These are phyloP conservation scores for Fistulifera solaris DNA, from an alignment of 108 stramenopile species.

Conservation along the genomic window DNA sequence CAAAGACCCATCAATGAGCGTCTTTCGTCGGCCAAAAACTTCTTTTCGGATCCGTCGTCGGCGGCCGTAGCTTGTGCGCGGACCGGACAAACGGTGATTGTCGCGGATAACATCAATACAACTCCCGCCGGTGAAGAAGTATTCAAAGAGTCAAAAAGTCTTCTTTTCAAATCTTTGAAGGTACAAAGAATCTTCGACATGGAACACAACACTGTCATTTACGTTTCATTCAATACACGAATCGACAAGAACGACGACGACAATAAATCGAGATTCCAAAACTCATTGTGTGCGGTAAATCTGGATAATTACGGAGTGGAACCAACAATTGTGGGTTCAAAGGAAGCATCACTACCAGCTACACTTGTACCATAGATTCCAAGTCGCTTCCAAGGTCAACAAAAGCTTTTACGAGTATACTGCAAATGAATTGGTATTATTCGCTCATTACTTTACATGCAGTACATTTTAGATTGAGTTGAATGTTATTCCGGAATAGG, in stretches of 20 bases:
- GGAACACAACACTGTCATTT: constrained; percentile 75
- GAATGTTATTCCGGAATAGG: too few species aligned
- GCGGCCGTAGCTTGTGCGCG: constrained; percentile 77
- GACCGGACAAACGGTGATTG: constrained; percentile 39
- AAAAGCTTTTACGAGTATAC: too few species aligned
- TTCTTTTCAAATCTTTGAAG: constrained; percentile 79
- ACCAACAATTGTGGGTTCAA: too few species aligned
- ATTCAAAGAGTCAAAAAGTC: constrained; percentile 70
- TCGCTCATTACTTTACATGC: too few species aligned
- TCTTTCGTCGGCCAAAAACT: constrained; percentile 34
- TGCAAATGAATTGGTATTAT: too few species aligned
- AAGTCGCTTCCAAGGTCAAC: too few species aligned
- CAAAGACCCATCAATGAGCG: constrained; percentile 84
- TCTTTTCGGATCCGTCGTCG: constrained; percentile 80
- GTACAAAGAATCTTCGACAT: constrained; percentile 81
- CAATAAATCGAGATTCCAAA: constrained; percentile 83
- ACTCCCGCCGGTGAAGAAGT: constrained; percentile 72
- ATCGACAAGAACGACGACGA: constrained; percentile 80
- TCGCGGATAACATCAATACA: constrained; percentile 70
- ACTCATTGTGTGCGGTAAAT: constrained; percentile 69
- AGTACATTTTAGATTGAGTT: too few species aligned
- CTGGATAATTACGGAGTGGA: constrained; percentile 21
- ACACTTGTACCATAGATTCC: too few species aligned
- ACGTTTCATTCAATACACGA: constrained; percentile 83
- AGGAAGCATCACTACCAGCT: too few species aligned